Evolutionary conservation across 495 filamentous ascomycete genomes (phyloP).

Genomic region (Staphylotrichum tortipilum): DNA sequence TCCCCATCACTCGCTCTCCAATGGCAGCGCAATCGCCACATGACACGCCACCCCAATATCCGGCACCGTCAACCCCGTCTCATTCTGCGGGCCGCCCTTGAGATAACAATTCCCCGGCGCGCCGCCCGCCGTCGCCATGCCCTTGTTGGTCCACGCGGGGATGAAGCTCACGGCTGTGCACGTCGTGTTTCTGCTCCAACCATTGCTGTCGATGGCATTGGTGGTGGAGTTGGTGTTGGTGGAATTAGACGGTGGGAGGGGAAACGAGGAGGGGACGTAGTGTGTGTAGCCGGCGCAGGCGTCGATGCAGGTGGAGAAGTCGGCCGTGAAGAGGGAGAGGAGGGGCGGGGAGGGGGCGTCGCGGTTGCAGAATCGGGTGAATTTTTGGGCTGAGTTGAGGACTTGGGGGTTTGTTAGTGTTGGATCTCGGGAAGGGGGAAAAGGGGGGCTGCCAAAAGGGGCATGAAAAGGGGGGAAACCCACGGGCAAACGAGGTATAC

Average conservation of each 20-base stretch:
- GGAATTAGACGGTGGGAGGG: too few species aligned
- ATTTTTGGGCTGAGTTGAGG: conserved; percentile 23
- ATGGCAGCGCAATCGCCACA: conserved; percentile 19
- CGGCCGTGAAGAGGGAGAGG: conserved; percentile 30
- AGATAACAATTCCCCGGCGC: conserved; percentile 42
- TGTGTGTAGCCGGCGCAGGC: conserved; percentile 36
- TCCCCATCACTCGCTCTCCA: background rate
- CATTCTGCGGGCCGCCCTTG: conserved; percentile 33
- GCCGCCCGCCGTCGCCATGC: conserved; percentile 14
- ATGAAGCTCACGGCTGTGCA: conserved; percentile 38
- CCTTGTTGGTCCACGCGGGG: conserved; percentile 34
- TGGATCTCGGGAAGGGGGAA: background rate
- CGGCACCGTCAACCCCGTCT: conserved; percentile 19
- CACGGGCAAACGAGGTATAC: conserved; percentile 22
- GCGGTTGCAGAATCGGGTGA: conserved; percentile 33
- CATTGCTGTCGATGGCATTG: conserved; percentile 4
- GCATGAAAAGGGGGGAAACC: background rate
- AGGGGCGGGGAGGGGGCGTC: conserved; percentile 27
- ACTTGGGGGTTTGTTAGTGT: conserved; percentile 15
- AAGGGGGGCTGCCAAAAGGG: background rate
- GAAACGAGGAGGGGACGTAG: conserved; percentile 24
- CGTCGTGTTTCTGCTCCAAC: conserved; percentile 22
- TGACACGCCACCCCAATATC: conserved; percentile 23
- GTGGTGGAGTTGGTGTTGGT: too few species aligned
- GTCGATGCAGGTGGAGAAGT: conserved; percentile 40